Conservation (phyloP, 345 rosid species). For the Triadica sebifera region DNA sequence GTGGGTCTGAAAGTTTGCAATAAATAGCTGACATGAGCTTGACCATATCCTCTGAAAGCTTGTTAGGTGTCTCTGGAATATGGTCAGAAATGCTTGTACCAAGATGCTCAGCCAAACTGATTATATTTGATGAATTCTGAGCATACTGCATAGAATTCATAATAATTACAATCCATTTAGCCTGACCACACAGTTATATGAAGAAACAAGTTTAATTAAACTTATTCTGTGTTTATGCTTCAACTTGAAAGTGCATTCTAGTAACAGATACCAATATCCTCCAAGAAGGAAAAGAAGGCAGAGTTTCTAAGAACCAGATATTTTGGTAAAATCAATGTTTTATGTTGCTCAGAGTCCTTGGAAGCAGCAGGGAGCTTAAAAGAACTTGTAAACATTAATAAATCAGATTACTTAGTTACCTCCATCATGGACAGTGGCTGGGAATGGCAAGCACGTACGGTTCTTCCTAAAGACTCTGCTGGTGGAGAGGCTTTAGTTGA, state of each 20-base stretch:
- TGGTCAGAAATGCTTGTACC: conserved; percentile 90
- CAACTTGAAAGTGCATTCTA: conserved; percentile 4
- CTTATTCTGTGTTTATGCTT: not conserved
- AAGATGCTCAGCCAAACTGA: conserved; percentile 93
- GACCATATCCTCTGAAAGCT: conserved; percentile 92
- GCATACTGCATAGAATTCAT: conserved; percentile 53
- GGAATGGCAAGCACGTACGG: conserved; percentile 73
- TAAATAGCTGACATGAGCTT: conserved; percentile 87
- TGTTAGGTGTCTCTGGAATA: conserved; percentile 84
- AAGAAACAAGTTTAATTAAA: not conserved
- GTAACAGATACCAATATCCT: not conserved
- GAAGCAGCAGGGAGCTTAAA: not conserved
- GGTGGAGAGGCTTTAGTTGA: conserved; percentile 48
- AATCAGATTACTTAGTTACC: conserved; percentile 41
- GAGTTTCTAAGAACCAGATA: not conserved
- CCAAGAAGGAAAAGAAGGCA: not conserved
- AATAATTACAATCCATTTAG: conserved; percentile 15
- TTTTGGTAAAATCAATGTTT: conserved; percentile 6
- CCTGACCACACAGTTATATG: not conserved
- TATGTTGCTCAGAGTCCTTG: not conserved
- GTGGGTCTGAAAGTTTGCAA: conserved; percentile 90
- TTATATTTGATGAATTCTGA: conserved; percentile 59
- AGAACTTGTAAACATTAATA: not conserved
- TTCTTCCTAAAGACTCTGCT: conserved; percentile 51
- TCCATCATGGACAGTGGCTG: conserved; percentile 72